phyloP scores from a whole-genome alignment of 768 basidiomycete genomes.

The Amanita jacksonii region DNA sequence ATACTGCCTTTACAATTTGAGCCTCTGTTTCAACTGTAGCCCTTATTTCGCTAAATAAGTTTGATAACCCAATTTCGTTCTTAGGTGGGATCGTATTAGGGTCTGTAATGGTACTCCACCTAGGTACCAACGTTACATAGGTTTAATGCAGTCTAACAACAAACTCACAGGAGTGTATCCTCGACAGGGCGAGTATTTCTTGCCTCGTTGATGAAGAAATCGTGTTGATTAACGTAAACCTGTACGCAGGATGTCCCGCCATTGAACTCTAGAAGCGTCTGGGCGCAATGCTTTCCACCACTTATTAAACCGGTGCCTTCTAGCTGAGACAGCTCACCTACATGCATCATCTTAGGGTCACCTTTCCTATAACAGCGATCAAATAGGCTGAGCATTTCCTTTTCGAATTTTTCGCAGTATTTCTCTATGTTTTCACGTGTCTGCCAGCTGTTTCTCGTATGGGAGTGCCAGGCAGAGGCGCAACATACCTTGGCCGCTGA shows the following conservation, averaged over 20 bases:
- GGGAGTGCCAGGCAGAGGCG: neutral
- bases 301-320: conserved; percentile 1
- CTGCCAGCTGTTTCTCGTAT: conserved; percentile 25
- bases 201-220: conserved; percentile 96
- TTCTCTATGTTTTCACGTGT: conserved; percentile 89
- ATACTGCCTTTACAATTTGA: conserved; percentile 97
- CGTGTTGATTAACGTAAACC: conserved; percentile 98
- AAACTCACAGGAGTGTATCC: conserved; percentile 46
- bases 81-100: conserved; percentile 72
- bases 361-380: conserved; percentile 94
- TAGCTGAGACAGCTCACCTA: conserved; percentile 23
- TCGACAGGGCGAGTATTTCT: conserved; percentile 49
- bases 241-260: conserved; percentile 95
- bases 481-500: conserved; percentile 63
- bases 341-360: conserved; percentile 99
- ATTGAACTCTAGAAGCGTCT: conserved; percentile 95
- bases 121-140: conserved; percentile 19
- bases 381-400: conserved; percentile 94
- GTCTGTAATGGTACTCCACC: conserved; percentile 77
- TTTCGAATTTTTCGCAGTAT: conserved; percentile 98
- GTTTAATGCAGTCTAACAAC: conserved; percentile 1
- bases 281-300: conserved; percentile 81
- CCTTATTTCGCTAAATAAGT: conserved; percentile 81
- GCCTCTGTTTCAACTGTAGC: conserved; percentile 90
- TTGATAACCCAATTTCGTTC: conserved; percentile 67